Conservation (phyloP, 2,329 filamentous ascomycete species). For the Botrytis byssoidea region DNA sequence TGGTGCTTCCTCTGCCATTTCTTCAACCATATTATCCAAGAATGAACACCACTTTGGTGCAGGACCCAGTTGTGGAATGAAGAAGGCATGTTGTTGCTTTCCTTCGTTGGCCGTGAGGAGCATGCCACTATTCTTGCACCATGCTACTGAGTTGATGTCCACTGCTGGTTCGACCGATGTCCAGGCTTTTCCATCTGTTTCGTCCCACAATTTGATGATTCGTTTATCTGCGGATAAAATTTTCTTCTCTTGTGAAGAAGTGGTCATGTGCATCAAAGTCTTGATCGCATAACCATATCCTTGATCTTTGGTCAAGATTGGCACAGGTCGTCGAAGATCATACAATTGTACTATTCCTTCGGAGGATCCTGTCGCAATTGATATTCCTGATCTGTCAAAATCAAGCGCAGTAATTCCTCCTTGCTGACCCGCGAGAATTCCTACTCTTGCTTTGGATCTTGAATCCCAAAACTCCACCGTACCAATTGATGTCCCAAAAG, state of each 20-base stretch:
- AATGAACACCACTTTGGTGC: slow-evolving; percentile 96
- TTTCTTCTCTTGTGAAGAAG: slow-evolving; percentile 75
- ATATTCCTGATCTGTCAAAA: slow-evolving; percentile 80
- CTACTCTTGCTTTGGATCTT: slow-evolving; percentile 76
- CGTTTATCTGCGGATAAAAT: slow-evolving; percentile 90
- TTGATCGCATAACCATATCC: slow-evolving; percentile 93
- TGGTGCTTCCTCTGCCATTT: slow-evolving; percentile 83
- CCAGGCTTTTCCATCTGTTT: slow-evolving; percentile 80
- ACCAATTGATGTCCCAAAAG: slow-evolving; percentile 92
- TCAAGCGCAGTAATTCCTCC: slow-evolving; percentile 83
- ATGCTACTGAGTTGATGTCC: slow-evolving; percentile 91
- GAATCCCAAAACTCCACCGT: slow-evolving; percentile 98
- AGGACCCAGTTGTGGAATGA: slow-evolving; percentile 88
- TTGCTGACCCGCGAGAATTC: slow-evolving; percentile 66
- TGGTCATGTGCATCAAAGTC: slow-evolving; percentile 72
- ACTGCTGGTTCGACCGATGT: slow-evolving; percentile 93
- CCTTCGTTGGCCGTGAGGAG: slow-evolving; percentile 95
- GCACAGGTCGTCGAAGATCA: slow-evolving; percentile 83
- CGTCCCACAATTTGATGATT: slow-evolving; percentile 97
- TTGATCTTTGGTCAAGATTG: slow-evolving; percentile 88
- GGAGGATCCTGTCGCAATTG: slow-evolving; percentile 82
- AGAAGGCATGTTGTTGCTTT: slow-evolving; percentile 90
- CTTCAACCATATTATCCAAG: slow-evolving; percentile 95
- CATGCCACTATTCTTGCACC: slow-evolving; percentile 92
- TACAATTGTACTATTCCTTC: slow-evolving; percentile 87